Percentiles rank a stretch among this genome's conserved stretches.
These are phyloP conservation scores for Euphorbia tirucalli DNA, from an alignment of 345 rosid species.

Conservation along the genomic window DNA sequence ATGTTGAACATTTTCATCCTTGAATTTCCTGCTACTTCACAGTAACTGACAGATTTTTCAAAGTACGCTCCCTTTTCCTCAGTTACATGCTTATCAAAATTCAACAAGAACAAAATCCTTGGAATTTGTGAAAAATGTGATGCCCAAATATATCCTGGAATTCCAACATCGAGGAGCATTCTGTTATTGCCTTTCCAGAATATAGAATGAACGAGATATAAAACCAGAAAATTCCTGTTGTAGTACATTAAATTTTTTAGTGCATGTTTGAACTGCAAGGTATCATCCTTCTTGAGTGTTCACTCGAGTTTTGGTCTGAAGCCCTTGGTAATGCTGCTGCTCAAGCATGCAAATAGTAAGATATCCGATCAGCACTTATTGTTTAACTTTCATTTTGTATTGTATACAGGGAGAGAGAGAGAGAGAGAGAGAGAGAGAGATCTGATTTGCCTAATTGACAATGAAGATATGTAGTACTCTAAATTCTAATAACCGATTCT, in stretches of 20 bases:
- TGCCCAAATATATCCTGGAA: neutral
- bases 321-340: neutral
- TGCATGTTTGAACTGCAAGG: neutral
- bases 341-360: neutral
- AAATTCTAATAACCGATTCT: no score
- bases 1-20: slow-evolving; percentile 68
- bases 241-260: neutral
- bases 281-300: neutral
- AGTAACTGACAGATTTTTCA: neutral
- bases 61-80: neutral
- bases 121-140: neutral
- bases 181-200: neutral
- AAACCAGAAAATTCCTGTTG: neutral
- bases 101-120: neutral
- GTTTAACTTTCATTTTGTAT: neutral
- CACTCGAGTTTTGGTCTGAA: neutral
- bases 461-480: no score
- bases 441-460: no score
- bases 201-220: neutral
- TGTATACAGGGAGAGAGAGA: no score
- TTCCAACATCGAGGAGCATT: neutral
- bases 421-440: no score
- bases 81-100: neutral
- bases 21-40: slow-evolving; percentile 20
- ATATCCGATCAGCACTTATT: neutral